phyloP scores from a whole-genome alignment of 2,329 filamentous ascomycete species.

The Monosporascus cannonballus region DNA sequence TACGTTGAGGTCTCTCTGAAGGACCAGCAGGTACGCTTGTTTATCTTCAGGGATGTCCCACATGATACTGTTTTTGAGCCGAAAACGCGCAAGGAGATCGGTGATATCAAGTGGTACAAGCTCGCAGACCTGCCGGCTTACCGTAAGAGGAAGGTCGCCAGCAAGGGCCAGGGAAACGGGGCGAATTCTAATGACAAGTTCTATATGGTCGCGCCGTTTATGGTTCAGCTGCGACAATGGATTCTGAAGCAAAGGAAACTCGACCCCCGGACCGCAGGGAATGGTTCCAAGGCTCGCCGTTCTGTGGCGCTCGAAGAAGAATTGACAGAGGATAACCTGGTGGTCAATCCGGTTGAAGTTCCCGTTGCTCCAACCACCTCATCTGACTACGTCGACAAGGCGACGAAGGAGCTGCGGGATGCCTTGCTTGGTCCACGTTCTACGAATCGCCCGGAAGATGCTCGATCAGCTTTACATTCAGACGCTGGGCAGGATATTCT shows the following conservation, averaged over 20 bases:
- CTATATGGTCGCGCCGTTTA: slow-evolving; percentile 95
- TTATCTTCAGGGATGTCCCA: slow-evolving; percentile 83
- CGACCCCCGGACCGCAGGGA: slow-evolving; percentile 45
- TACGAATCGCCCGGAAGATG: slow-evolving; percentile 41
- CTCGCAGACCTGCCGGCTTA: slow-evolving; percentile 81
- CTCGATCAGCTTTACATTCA: slow-evolving; percentile 15
- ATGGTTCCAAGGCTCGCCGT: slow-evolving; percentile 29
- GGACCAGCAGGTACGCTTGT: slow-evolving; percentile 88
- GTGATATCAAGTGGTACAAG: slow-evolving; percentile 93
- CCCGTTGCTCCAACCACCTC: slow-evolving; percentile 22
- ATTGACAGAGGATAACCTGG: slow-evolving; percentile 57
- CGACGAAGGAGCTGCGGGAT: slow-evolving; percentile 41
- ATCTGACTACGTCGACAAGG: slow-evolving; percentile 18
- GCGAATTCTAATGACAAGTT: slow-evolving; percentile 70
- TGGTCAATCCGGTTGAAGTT: slow-evolving; percentile 28
- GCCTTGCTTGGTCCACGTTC: slow-evolving; percentile 49
- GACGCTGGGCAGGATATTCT: slow-evolving; percentile 47
- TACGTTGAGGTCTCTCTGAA: slow-evolving; percentile 84
- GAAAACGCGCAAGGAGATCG: slow-evolving; percentile 92
- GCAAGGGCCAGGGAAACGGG: slow-evolving; percentile 50
- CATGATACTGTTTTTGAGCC: slow-evolving; percentile 85
- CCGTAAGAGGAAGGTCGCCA: slow-evolving; percentile 58
- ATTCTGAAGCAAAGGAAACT: slow-evolving; percentile 75
- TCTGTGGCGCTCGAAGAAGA: slow-evolving; percentile 48
- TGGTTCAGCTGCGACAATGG: slow-evolving; percentile 83